Conservation (phyloP, 495 filamentous ascomycete genomes). For the Geoglossum glabrum region DNA sequence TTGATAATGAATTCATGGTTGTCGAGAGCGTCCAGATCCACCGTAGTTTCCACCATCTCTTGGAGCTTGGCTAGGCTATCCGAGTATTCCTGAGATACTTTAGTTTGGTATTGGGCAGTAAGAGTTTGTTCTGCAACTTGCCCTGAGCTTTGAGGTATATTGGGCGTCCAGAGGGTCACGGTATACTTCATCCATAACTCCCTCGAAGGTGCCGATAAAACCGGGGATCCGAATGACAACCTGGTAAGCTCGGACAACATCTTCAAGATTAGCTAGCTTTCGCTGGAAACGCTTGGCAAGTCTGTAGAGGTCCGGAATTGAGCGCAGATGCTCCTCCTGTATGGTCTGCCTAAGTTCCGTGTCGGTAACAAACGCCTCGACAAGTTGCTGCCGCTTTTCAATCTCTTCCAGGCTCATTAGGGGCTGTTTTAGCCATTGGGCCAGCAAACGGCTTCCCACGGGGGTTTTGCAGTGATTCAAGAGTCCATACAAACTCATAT, state of each 20-base stretch:
- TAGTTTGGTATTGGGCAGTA: not conserved
- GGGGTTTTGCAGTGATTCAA: constrained; percentile 97
- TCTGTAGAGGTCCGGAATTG: constrained; percentile 86
- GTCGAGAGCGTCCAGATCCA: constrained; percentile 86
- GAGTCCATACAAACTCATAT: constrained; percentile 88
- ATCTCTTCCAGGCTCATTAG: constrained; percentile 85
- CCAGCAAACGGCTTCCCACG: constrained; percentile 69
- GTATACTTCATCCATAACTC: constrained; percentile 89
- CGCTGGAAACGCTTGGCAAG: constrained; percentile 88
- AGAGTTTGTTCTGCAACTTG: not conserved
- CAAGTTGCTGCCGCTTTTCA: constrained; percentile 76
- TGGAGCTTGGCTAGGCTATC: constrained; percentile 70
- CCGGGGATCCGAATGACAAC: constrained; percentile 80
- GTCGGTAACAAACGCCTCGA: constrained; percentile 85
- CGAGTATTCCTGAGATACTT: constrained; percentile 32
- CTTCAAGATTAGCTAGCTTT: constrained; percentile 75
- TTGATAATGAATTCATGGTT: constrained; percentile 99
- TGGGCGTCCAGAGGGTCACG: constrained; percentile 69
- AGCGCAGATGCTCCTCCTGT: constrained; percentile 90
- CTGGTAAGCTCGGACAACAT: constrained; percentile 89
- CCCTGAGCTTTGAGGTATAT: constrained; percentile 62
- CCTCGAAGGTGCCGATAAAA: constrained; percentile 73
- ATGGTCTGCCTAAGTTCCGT: constrained; percentile 90
- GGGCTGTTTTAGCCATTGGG: constrained; percentile 97
- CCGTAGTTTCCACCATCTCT: constrained; percentile 97